Evolutionary conservation across 495 filamentous ascomycete genomes (phyloP), one percentile per base, ranked within the genome.

Genomic region (Cryomyces antarcticus): DNA sequence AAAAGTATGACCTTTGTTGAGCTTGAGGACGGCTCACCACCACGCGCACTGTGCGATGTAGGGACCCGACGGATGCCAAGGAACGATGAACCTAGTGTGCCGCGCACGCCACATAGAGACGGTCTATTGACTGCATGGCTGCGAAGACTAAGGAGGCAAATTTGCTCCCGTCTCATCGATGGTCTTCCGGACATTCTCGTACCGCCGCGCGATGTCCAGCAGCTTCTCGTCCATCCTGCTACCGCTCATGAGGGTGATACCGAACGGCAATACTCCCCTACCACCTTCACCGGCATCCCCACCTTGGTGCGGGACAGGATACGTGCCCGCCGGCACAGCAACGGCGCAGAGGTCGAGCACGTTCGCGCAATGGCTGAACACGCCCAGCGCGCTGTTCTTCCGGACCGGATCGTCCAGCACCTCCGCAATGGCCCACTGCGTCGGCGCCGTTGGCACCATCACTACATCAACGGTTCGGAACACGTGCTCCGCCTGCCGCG

Each of bases 321-420:
- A 67, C 33, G 51, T 63, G 0, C 69, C 68, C 1, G 73, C 72
- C 30, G 71, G 71, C 24, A 79, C 63, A 31, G 69, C 68, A 17
- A 73, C 57, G 5, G 63, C 76, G 53, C 72, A 78, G 42, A 78
- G 53, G 58, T 80, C 76, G 7, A 79, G 56, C 39, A 79, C 73
- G 48, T 80, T 79, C 4, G 63, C 76, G 40, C 64, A 73, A 53
- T 80, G 74, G 5, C 74, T 73, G 45, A 77, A 79, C 12, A 61
- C 67, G 5, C 76, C 75, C 7, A 78, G 48, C 13, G 62, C 53
- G 2, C 65, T 66, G 48, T 80, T 80, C 42, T 64, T 57, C 13
- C 13, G 45, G 34, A 80, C 53, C 0, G 75, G 75, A 42, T 77
- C 69, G 7, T 57, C 61, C 13, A 62, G 52, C 48, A 78, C 71